Evolutionary conservation across 2,329 filamentous ascomycete species (phyloP).

Genomic region (Aspergillus awamori): DNA sequence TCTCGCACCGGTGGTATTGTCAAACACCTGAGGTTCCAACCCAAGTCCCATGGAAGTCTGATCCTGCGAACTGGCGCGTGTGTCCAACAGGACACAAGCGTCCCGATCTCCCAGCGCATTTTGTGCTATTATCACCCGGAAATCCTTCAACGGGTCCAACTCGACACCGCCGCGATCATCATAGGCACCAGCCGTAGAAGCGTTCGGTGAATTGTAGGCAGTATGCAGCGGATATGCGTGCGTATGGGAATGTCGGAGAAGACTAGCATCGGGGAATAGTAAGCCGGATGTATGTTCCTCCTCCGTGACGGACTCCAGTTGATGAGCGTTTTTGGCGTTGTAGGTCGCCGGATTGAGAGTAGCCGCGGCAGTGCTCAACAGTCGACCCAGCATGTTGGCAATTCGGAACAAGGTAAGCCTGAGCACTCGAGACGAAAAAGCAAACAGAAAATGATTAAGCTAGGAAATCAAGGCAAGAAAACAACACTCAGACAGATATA

Average conservation of each 20-base stretch:
- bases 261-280: conserved; percentile 50
- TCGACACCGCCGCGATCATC: conserved; percentile 53
- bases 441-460: not conserved
- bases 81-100: conserved; percentile 51
- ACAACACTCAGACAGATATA: conserved; percentile 32
- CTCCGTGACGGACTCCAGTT: conserved; percentile 52
- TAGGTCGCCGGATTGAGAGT: conserved; percentile 47
- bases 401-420: conserved; percentile 9
- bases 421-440: conserved; percentile 12
- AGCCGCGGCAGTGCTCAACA: conserved; percentile 48
- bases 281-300: conserved; percentile 53
- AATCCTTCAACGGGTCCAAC: conserved; percentile 47
- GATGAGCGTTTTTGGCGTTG: conserved; percentile 39
- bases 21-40: conserved; percentile 37
- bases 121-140: conserved; percentile 52
- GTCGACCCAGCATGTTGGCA: conserved; percentile 46
- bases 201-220: conserved; percentile 47
- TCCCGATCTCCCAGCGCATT: conserved; percentile 53
- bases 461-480: conserved; percentile 11
- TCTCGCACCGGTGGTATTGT: conserved; percentile 28
- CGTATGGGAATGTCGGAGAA: conserved; percentile 45
- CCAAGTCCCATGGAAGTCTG: conserved; percentile 38
- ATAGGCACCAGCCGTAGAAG: conserved; percentile 46
- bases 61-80: conserved; percentile 33
- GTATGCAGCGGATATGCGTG: conserved; percentile 47